Base-by-base conservation (phyloP, 2,329 filamentous ascomycete genomes). In the Apiospora arundinis region DNA sequence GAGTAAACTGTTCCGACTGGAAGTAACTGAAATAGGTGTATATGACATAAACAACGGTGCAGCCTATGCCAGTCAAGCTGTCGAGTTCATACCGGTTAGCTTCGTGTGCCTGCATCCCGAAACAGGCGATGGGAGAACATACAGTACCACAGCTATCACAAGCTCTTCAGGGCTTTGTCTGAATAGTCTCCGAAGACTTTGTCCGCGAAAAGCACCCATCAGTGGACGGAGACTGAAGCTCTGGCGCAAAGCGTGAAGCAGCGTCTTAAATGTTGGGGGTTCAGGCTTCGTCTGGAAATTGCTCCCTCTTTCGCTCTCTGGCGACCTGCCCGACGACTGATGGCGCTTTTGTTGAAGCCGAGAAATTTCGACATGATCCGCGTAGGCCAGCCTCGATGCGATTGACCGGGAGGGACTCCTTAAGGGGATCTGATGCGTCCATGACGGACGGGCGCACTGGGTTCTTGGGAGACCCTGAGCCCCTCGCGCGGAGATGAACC, bases 1-100 rank as follows among this genome's bases (percentile, higher is more conserved):
- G 84, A 68, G 87, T 89, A 76, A 90, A 88, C 71, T 89, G 85
- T 40, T 82, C 78, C 69, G 86, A 84, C 76, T 89, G 86, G 78
- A 90, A 90, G 74, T 88, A 88, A 74, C 82, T 82, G 73, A 88
- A 86, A 80, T 89, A 90, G 67, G 85, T 79, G 72, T 81, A 82
- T 46, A 80, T 74, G 32, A 82, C 79, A 75, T 85, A 86, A 37
- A 76, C 77, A 11, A 80, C 73, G n/a, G 82, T 76, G 60, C 77
- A 79, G 23, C 78, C 75, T 14, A 79, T 73, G 16, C 74, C 79
- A 9, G 76, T 77, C 42, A 86, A 77, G 42, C 85, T 86, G 75
- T 23, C 14, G 63, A 63, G n/a, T 18, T 37, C 65, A 32, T 23
- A 8, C 28, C 3, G 21, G 73, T 82, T 68, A 82, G 76, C 70